Evolutionary conservation across 768 basidiomycete species (phyloP).

Genomic region (Naganishia antarctica): DNA sequence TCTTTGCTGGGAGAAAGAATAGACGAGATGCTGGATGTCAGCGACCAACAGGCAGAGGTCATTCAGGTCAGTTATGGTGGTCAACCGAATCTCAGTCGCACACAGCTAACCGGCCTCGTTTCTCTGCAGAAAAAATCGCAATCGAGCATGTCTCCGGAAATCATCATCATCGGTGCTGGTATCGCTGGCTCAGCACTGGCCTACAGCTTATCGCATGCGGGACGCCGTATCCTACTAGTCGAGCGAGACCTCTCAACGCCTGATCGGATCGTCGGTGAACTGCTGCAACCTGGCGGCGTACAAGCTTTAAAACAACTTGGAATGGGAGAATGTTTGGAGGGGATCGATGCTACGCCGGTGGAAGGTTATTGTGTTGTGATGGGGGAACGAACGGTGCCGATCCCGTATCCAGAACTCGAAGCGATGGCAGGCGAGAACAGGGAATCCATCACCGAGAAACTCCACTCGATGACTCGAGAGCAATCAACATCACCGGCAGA

Average conservation of each 20-base stretch:
- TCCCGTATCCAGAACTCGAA: slow-evolving; percentile 67
- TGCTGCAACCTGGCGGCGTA: slow-evolving; percentile 89
- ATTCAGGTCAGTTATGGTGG: not conserved
- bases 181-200: slow-evolving; percentile 83
- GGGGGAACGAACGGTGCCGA: slow-evolving; percentile 62
- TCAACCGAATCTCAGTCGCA: too few relatives aligned
- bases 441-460: not conserved
- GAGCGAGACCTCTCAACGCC: slow-evolving; percentile 90
- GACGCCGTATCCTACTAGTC: slow-evolving; percentile 72
- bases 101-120: not conserved
- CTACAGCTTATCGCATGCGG: slow-evolving; percentile 67
- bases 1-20: slow-evolving; percentile 5
- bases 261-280: slow-evolving; percentile 94
- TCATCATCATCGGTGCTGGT: slow-evolving; percentile 84
- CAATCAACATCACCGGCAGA: slow-evolving; percentile 2
- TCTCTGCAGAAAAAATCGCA: slow-evolving; percentile 10
- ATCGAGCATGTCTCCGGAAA: slow-evolving; percentile 39
- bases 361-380: slow-evolving; percentile 78
- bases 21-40: slow-evolving; percentile 1
- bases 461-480: slow-evolving; percentile 15
- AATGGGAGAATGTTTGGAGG: slow-evolving; percentile 67
- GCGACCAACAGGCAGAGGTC: slow-evolving; percentile 5
- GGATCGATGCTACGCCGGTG: slow-evolving; percentile 77
- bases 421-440: slow-evolving; percentile 21
- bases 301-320: slow-evolving; percentile 71